These are phyloP conservation scores for Aspergillus terreus DNA, from an alignment of 2,329 filamentous ascomycete genomes.

Conservation along the genomic window DNA sequence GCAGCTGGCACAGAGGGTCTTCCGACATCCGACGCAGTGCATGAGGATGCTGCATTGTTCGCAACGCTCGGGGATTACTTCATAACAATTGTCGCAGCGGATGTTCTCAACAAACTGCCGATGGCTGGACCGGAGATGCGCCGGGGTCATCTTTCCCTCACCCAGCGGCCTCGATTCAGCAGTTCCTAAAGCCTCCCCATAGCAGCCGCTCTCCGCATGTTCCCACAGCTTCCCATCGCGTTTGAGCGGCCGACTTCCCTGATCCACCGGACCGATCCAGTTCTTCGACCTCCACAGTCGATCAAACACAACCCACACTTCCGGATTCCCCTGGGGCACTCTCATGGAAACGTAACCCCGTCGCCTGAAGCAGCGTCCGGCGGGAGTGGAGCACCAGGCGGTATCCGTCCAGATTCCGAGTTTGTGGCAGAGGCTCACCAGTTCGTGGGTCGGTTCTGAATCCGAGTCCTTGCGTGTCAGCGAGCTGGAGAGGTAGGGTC, in stretches of 20 bases:
- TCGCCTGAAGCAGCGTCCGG: constrained; percentile 53
- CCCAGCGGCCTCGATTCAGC: constrained; percentile 41
- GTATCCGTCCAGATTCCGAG: constrained; percentile 60
- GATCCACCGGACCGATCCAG: constrained; percentile 48
- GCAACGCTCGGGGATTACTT: constrained; percentile 53
- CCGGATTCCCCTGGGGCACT: constrained; percentile 51
- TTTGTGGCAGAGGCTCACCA: constrained; percentile 57
- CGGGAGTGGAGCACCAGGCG: constrained; percentile 58
- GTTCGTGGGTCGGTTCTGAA: constrained; percentile 58
- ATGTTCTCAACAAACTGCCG: constrained; percentile 51
- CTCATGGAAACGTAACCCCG: constrained; percentile 56
- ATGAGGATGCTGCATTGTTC: constrained; percentile 60
- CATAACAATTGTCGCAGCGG: constrained; percentile 53
- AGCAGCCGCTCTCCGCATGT: constrained; percentile 50
- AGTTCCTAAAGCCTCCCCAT: constrained; percentile 54
- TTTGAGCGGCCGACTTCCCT: constrained; percentile 24
- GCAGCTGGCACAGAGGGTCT: constrained; percentile 58
- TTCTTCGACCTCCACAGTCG: constrained; percentile 58
- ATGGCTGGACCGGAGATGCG: constrained; percentile 54
- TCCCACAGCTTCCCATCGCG: constrained; percentile 55
- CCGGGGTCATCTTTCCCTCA: constrained; percentile 53
- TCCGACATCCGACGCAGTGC: constrained; percentile 59
- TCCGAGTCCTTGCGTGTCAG: constrained; percentile 56
- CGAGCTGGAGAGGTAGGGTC: constrained; percentile 56
- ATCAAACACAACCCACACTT: constrained; percentile 62